These are phyloP conservation scores for Fusarium goolgardi DNA, from an alignment of 2,329 filamentous ascomycete species.

Conservation along the genomic window DNA sequence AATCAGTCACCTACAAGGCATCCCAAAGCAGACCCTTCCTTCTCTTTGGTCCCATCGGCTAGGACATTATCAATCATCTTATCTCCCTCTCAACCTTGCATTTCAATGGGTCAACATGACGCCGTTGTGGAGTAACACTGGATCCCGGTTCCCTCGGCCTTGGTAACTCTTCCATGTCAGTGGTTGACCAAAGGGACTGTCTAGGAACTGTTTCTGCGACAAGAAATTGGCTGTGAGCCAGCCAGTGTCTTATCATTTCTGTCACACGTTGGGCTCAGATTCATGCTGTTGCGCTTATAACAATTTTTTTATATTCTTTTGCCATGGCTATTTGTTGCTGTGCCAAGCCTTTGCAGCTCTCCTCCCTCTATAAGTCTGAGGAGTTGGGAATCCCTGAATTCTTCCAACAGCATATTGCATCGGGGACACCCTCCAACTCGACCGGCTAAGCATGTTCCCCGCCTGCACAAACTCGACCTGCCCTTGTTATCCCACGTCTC, in stretches of 20 bases:
- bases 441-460: constrained; percentile 15
- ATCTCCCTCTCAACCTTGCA: constrained; percentile 31
- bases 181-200: constrained; percentile 3
- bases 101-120: constrained; percentile 38
- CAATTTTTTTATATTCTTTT: neutral
- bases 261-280: neutral
- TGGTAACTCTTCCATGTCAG: constrained; percentile 14
- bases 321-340: constrained; percentile 17
- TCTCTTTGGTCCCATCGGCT: constrained; percentile 6
- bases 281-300: neutral
- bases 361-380: neutral
- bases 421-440: constrained; percentile 13
- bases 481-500: constrained; percentile 20
- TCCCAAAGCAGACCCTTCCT: neutral
- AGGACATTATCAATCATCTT: neutral
- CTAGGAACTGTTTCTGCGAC: neutral
- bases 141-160: constrained; percentile 30
- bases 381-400: constrained; percentile 1
- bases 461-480: constrained; percentile 6
- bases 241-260: neutral
- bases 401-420: neutral
- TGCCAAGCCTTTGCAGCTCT: constrained; percentile 3
- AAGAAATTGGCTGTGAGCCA: neutral
- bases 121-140: constrained; percentile 39
- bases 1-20: neutral